Base-by-base conservation (phyloP, 805 yeast species). In the Metschnikowia santaceciliae region DNA sequence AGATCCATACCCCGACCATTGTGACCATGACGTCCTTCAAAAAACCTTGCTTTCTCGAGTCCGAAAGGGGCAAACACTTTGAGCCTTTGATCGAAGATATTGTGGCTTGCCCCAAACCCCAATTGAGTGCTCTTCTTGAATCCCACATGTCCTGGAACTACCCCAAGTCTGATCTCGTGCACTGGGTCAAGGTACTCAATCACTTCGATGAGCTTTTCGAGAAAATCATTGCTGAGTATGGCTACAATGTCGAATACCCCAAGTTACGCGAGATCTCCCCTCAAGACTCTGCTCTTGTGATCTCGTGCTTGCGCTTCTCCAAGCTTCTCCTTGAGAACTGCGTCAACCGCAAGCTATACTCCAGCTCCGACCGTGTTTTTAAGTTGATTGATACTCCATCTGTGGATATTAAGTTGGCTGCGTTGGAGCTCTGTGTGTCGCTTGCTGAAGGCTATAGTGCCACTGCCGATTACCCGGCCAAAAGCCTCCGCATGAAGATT, bases 111-210 rank as follows among this genome's bases (percentile, higher is more conserved):
- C 60, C 61, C 11, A 47, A 42, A 14, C 39, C 42, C 11, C 73
- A 72, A 11, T 72, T 84, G 43, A 70, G 83, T 1, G 52, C 54
- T 3, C 60, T 67, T 39, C 61, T 82, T 47, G 61, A 61, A 13
- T 54, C 54, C 2, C 71, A 78, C 52, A 58, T 73, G 53, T 62
- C 59, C 15, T 84, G 90, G 90, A 78, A 77, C 32, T 69, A 83
- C 22, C 84, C 89, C 7, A 74, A 82, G 53, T 88, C 86, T 35
- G 86, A 88, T 58, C 67, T 92, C 33, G 78, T 77, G 53, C 84
- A 83, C 52, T 91, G 96, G 94, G 79, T 88, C 30, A 78, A 85
- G 0, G 81, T 88, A 1, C 71, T 92, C 58, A 86, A 90, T 65
- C 74, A 84, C 58, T 81, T 91, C 61, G 97, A 91, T 63, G 76